Conservation (phyloP, 208 protist species). For the Vickermania spadyakhi region DNA sequence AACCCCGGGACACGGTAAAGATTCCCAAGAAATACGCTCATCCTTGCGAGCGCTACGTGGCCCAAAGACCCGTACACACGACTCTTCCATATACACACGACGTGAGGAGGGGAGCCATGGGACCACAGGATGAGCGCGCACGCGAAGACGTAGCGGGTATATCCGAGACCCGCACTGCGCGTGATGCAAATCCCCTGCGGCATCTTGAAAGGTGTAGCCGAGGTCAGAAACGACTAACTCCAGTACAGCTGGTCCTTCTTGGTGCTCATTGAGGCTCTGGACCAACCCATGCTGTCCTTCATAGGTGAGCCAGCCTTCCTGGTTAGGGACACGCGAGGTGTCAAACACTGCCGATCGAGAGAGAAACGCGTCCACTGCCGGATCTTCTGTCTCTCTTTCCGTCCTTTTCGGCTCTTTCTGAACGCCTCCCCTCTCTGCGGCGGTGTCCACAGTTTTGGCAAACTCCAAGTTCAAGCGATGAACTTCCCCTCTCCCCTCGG, state of each 20-base stretch:
- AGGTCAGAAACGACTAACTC: constrained; percentile 59
- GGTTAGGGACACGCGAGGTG: constrained; percentile 48
- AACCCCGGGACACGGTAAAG: background rate
- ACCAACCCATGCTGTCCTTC: background rate
- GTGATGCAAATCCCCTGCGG: constrained; percentile 27
- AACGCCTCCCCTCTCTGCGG: too few species aligned
- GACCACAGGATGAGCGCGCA: constrained; percentile 38
- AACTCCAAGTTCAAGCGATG: background rate
- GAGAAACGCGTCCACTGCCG: constrained; percentile 2
- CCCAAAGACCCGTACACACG: constrained; percentile 41
- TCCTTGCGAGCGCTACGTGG: constrained; percentile 60
- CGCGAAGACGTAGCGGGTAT: constrained; percentile 40
- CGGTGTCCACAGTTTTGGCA: background rate
- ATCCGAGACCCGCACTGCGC: constrained; percentile 52
- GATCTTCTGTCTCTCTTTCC: background rate
- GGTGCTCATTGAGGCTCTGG: background rate
- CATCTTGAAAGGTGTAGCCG: constrained; percentile 30
- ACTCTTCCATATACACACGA: constrained; percentile 69
- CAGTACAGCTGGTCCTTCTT: constrained; percentile 28
- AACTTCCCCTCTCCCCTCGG: background rate
- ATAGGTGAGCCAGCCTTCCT: background rate
- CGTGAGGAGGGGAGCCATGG: constrained; percentile 44
- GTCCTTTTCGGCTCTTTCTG: too few species aligned
- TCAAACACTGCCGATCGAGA: constrained; percentile 29
- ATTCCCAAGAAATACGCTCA: constrained; percentile 44